Evolutionary conservation across 805 yeast species (phyloP).

Genomic region (Candida maesae): DNA sequence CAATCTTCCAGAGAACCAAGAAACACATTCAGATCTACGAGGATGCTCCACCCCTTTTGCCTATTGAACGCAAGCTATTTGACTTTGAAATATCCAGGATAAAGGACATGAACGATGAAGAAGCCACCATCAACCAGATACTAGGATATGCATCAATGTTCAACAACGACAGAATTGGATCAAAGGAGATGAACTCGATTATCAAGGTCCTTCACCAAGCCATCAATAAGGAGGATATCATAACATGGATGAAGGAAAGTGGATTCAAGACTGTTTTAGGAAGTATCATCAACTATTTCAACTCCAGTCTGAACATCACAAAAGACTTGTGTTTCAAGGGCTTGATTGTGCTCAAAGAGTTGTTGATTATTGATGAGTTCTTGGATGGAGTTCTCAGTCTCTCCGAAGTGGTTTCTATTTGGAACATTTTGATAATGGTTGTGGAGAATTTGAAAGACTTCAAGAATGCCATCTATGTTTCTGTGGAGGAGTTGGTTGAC

Average conservation of each 20-base stretch:
- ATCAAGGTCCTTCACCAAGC: slow-evolving; percentile 20
- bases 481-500: slow-evolving; percentile 26
- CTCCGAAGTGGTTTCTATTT: slow-evolving; percentile 12
- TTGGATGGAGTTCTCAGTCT: slow-evolving; percentile 9
- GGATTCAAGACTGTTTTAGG: slow-evolving; percentile 18
- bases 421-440: slow-evolving; percentile 23
- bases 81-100: slow-evolving; percentile 19
- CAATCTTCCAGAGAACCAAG: slow-evolving; percentile 20
- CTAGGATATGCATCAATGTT: slow-evolving; percentile 9
- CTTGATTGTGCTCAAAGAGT: slow-evolving; percentile 23
- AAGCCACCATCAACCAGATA: slow-evolving; percentile 13
- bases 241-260: slow-evolving; percentile 18
- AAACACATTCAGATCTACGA: slow-evolving; percentile 24
- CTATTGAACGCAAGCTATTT: slow-evolving; percentile 15
- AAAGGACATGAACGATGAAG: slow-evolving; percentile 5
- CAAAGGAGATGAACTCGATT: slow-evolving; percentile 15
- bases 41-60: slow-evolving; percentile 12
- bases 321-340: slow-evolving; percentile 26
- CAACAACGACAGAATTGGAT: slow-evolving; percentile 13
- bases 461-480: slow-evolving; percentile 23
- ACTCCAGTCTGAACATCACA: slow-evolving; percentile 21
- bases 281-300: slow-evolving; percentile 20
- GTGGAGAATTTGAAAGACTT: slow-evolving; percentile 24
- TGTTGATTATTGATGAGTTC: slow-evolving; percentile 19
- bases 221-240: slow-evolving; percentile 9